Conservation (phyloP, 2,329 filamentous ascomycete genomes). For the Daldinia sp. region DNA sequence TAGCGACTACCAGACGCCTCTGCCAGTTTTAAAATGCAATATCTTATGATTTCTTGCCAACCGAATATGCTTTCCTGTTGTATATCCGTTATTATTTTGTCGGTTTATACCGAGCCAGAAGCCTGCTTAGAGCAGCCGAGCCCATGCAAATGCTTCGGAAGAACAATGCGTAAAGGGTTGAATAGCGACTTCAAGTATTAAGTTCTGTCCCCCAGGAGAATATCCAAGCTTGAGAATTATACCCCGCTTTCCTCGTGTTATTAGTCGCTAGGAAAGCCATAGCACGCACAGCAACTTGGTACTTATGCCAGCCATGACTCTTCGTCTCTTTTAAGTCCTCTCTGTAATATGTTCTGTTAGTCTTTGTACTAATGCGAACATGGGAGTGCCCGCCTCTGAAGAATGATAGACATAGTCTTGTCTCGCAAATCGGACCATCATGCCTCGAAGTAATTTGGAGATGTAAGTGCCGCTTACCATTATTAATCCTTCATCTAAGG, state of each 20-base stretch:
- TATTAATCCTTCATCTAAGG: conserved; percentile 68
- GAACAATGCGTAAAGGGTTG: conserved; percentile 6
- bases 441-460: background rate
- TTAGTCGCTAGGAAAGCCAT: background rate
- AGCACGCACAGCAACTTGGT: background rate
- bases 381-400: background rate
- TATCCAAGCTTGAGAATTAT: background rate
- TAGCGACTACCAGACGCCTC: conserved; percentile 18
- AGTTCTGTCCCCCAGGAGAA: background rate
- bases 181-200: conserved; percentile 6
- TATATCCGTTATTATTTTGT: conserved; percentile 13
- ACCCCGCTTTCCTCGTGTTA: conserved; percentile 4
- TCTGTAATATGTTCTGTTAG: conserved; percentile 41
- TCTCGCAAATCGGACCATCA: background rate
- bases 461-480: conserved; percentile 54
- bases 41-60: conserved; percentile 21
- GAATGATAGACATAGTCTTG: background rate
- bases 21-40: conserved; percentile 33
- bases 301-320: conserved; percentile 69
- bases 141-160: conserved; percentile 25
- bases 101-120: conserved; percentile 17
- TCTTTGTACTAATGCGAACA: background rate
- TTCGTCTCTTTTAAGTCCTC: conserved; percentile 67
- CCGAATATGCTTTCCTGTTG: conserved; percentile 29
- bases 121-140: conserved; percentile 3